Conservation (phyloP, 2,329 filamentous ascomycete species). For the Rutstroemia sp. region DNA sequence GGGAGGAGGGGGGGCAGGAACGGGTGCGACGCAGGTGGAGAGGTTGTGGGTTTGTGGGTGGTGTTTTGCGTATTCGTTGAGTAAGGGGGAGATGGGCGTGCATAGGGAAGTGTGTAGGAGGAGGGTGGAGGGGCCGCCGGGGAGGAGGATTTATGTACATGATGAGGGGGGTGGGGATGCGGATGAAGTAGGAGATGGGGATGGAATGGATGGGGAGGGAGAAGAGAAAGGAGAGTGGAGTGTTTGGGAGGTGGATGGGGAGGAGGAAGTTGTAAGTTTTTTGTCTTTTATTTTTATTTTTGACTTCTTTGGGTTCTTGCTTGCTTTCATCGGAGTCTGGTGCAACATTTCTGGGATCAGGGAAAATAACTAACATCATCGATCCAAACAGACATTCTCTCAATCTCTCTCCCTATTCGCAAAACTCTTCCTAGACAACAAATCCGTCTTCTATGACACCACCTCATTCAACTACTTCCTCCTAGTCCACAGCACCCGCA, state of each 20-base stretch:
- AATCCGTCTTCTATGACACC: constrained; percentile 97
- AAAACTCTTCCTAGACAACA: constrained; percentile 96
- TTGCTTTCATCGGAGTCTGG: neutral
- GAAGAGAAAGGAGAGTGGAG: constrained; percentile 51
- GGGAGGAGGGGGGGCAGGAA: constrained; percentile 8
- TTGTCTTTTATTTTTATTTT: too few species aligned
- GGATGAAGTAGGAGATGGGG: too few species aligned
- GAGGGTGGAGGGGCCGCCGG: constrained; percentile 47
- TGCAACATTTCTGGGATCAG: too few species aligned
- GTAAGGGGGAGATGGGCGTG: constrained; percentile 49
- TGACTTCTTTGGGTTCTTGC: too few species aligned
- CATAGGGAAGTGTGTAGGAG: constrained; percentile 52
- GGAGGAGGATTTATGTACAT: constrained; percentile 66
- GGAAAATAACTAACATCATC: neutral
- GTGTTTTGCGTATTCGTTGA: constrained; percentile 87
- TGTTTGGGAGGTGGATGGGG: constrained; percentile 89
- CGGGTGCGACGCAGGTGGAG: constrained; percentile 41
- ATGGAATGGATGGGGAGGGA: too few species aligned
- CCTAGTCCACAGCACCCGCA: constrained; percentile 65
- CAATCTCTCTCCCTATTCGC: constrained; percentile 95
- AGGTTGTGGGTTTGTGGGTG: constrained; percentile 79
- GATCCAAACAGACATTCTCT: constrained; percentile 61
- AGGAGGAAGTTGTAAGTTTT: constrained; percentile 59
- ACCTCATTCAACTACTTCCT: constrained; percentile 91
- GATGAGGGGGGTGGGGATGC: constrained; percentile 7